phyloP scores from a whole-genome alignment of 768 basidiomycete species.

The Mycena rebaudengoi region DNA sequence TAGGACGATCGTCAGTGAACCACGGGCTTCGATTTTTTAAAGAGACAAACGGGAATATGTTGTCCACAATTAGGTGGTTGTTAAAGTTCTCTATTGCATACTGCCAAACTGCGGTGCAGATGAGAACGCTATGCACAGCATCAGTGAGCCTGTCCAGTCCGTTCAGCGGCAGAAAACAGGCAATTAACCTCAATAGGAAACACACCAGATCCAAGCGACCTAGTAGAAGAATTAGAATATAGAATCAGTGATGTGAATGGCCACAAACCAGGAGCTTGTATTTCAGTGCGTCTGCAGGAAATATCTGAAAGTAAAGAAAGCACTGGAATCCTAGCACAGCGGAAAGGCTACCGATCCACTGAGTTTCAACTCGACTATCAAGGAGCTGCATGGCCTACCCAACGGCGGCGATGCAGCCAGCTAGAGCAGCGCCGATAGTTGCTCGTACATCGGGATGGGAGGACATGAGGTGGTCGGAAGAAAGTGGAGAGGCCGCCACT shows the following conservation, averaged over 20 bases:
- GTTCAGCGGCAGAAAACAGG: no score
- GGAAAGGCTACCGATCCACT: no score
- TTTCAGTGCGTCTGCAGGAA: neutral
- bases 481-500: no score
- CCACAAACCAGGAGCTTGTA: constrained; percentile 17
- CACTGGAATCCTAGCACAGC: constrained; percentile 23
- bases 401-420: no score
- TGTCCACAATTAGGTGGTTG: constrained; percentile 32
- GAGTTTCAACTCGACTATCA: no score
- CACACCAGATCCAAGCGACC: constrained; percentile 20
- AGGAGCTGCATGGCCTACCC: no score
- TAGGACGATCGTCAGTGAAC: constrained; percentile 40
- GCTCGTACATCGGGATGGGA: no score
- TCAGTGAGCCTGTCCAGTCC: constrained; percentile 44
- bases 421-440: no score
- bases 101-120: constrained; percentile 50
- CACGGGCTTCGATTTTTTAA: neutral
- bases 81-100: constrained; percentile 47
- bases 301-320: constrained; percentile 17
- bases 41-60: constrained; percentile 44
- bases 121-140: constrained; percentile 45
- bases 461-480: no score
- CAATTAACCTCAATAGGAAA: neutral
- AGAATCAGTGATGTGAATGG: neutral
- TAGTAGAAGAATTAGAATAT: neutral